Conservation (phyloP, 352 stramenopile species). For the Phytophthora pisi region DNA sequence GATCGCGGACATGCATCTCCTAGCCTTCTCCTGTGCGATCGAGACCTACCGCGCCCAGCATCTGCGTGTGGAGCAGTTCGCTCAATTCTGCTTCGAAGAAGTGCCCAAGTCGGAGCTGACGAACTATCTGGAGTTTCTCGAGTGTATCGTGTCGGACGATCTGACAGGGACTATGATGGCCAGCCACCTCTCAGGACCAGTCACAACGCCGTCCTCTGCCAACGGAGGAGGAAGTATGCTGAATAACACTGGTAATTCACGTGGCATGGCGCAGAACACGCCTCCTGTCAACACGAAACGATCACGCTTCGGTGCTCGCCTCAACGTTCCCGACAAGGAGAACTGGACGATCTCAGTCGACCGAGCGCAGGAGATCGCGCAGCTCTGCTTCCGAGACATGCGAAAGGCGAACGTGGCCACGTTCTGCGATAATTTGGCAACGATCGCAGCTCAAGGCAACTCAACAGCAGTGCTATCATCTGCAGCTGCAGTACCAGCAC, state of each 20-base stretch:
- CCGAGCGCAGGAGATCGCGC: constrained; percentile 63
- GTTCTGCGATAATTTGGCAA: constrained; percentile 71
- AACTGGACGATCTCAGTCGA: constrained; percentile 72
- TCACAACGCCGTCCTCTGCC: constrained; percentile 9
- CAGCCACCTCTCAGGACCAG: constrained; percentile 9
- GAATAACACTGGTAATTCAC: constrained; percentile 12
- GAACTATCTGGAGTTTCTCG: constrained; percentile 79
- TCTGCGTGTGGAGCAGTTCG: constrained; percentile 77
- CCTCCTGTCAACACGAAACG: constrained; percentile 41
- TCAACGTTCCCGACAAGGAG: constrained; percentile 71
- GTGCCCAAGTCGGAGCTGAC: constrained; percentile 50
- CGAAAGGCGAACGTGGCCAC: constrained; percentile 55
- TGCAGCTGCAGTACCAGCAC: background rate
- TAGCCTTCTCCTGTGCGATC: constrained; percentile 74
- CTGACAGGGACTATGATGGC: constrained; percentile 20
- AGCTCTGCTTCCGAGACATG: constrained; percentile 79
- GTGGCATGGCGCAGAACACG: constrained; percentile 13
- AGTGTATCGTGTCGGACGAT: constrained; percentile 75
- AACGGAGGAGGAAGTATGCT: constrained; percentile 1
- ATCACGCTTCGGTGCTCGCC: constrained; percentile 52
- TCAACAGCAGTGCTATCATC: constrained; percentile 30
- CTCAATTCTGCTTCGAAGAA: constrained; percentile 81
- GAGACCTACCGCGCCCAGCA: constrained; percentile 72
- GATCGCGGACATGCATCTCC: constrained; percentile 83
- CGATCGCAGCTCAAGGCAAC: constrained; percentile 49